Evolutionary conservation across 1,284 basidiomycete genomes (phyloP).

Genomic region (Leccinum subspadiceum): DNA sequence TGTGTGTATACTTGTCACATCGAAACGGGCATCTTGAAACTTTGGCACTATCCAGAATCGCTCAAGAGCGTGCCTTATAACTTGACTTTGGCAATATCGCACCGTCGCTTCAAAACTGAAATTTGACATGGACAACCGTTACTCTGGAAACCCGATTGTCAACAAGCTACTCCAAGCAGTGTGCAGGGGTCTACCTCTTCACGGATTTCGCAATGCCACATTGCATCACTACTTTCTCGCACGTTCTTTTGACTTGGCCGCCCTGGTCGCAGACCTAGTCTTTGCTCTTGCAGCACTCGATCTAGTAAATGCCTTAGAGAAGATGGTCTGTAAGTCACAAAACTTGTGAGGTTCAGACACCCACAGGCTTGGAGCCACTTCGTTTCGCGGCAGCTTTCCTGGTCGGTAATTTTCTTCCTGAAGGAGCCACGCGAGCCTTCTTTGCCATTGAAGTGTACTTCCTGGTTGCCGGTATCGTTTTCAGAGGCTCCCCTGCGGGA

Average conservation of each 20-base stretch:
- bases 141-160: background rate
- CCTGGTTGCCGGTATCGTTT: conserved; percentile 27
- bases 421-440: conserved; percentile 43
- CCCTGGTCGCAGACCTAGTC: conserved; percentile 17
- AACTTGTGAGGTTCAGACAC: conserved; percentile 8
- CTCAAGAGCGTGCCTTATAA: background rate
- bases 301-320: conserved; percentile 42
- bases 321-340: conserved; percentile 16
- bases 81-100: background rate
- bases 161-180: background rate
- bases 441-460: conserved; percentile 36
- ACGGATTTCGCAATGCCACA: background rate
- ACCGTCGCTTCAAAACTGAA: background rate
- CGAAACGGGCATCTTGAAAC: background rate
- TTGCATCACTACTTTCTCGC: conserved; percentile 30
- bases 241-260: conserved; percentile 31
- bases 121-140: background rate
- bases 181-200: background rate
- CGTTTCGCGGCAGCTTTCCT: conserved; percentile 37
- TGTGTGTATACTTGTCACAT: background rate
- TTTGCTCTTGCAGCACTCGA: conserved; percentile 25
- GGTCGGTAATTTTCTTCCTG: conserved; percentile 31
- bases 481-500: conserved; percentile 30
- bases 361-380: conserved; percentile 27
- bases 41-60: background rate